phyloP scores from a whole-genome alignment of 1,284 basidiomycete species.

The Porogramme epimiltina region DNA sequence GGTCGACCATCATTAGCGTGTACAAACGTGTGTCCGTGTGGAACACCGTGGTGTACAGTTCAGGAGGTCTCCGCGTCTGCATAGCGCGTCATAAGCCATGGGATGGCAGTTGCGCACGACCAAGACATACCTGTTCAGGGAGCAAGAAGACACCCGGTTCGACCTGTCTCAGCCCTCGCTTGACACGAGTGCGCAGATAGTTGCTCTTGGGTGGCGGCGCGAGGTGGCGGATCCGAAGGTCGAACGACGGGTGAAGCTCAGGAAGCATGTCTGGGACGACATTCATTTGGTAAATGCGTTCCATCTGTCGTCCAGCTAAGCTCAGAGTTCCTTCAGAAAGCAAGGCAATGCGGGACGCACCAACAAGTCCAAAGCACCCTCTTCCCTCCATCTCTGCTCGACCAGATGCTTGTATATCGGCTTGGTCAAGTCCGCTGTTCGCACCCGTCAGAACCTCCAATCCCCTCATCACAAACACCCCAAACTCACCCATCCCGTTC shows the following conservation, averaged over 20 bases:
- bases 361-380: conserved; percentile 82
- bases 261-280: conserved; percentile 89
- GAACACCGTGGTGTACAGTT: conserved; percentile 74
- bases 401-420: conserved; percentile 79
- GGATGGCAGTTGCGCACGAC: neutral
- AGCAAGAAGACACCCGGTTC: conserved; percentile 72
- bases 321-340: neutral
- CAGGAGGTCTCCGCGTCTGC: conserved; percentile 69
- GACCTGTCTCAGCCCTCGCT: conserved; percentile 50
- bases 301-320: conserved; percentile 64
- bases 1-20: conserved; percentile 87
- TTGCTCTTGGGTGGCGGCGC: conserved; percentile 34
- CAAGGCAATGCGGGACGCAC: conserved; percentile 46
- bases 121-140: conserved; percentile 57
- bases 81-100: too few species aligned
- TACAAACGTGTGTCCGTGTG: conserved; percentile 83
- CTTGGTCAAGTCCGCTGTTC: conserved; percentile 61
- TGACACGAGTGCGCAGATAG: conserved; percentile 33
- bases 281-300: conserved; percentile 87
- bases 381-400: conserved; percentile 84
- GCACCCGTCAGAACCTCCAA: neutral
- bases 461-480: neutral
- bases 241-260: conserved; percentile 69
- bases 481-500: conserved; percentile 70
- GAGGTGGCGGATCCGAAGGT: conserved; percentile 66